Conservation (phyloP, 306 rosid species). For the Citrullus mucosospermus region DNA sequence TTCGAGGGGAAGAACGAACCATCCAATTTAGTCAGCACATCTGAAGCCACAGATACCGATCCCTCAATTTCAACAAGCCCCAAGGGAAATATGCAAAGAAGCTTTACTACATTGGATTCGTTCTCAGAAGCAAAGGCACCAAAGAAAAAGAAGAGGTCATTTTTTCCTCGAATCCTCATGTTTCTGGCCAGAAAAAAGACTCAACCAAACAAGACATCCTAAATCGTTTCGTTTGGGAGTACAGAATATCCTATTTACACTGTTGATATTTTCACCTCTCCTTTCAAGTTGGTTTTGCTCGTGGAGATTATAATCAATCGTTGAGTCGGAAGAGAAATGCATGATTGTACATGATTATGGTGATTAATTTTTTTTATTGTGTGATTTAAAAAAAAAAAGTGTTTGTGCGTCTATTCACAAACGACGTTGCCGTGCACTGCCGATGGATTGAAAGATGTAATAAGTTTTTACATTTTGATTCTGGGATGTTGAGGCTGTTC, state of each 20-base stretch:
- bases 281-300: constrained; percentile 17
- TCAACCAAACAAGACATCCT: constrained; percentile 29
- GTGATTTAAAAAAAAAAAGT: constrained; percentile 12
- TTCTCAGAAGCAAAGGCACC: constrained; percentile 45
- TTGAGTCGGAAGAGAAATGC: constrained; percentile 9
- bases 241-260: not conserved
- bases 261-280: constrained; percentile 11
- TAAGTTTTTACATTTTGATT: constrained; percentile 6
- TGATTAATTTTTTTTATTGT: constrained; percentile 9
- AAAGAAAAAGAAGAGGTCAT: constrained; percentile 65
- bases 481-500: not conserved
- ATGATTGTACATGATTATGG: constrained; percentile 31
- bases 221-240: not conserved
- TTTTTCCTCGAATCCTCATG: constrained; percentile 81
- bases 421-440: constrained; percentile 7
- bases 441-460: constrained; percentile 18
- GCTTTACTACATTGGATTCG: constrained; percentile 22
- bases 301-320: constrained; percentile 11
- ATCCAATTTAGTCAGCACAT: constrained; percentile 15
- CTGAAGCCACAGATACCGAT: constrained; percentile 14
- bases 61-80: constrained; percentile 44
- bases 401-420: constrained; percentile 25
- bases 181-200: constrained; percentile 61
- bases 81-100: constrained; percentile 15
- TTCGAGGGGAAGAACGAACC: constrained; percentile 49